phyloP scores from a whole-genome alignment of 1,139 yeast genomes.

The Suhomyces bokatorum region DNA sequence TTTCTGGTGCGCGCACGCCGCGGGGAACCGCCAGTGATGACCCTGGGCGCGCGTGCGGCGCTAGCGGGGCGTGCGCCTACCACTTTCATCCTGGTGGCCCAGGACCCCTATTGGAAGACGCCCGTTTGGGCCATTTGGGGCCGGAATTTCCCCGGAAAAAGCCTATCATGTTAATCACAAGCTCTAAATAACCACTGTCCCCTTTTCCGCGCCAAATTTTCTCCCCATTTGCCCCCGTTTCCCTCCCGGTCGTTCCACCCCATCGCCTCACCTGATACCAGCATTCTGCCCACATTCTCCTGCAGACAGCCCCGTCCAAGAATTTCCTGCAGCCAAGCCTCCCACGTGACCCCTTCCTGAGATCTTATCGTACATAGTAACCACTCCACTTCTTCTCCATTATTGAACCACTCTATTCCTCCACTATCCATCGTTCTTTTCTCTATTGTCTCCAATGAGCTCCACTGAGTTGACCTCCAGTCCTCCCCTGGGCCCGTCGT shows the following conservation, averaged over 20 bases:
- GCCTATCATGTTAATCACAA: neutral
- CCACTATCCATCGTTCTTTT: no score
- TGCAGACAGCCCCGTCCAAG: no score
- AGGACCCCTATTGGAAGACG: no score
- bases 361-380: no score
- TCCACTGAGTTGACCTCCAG: slow-evolving; percentile 4
- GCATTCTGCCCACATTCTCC: no score
- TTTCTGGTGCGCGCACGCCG: neutral
- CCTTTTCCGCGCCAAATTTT: no score
- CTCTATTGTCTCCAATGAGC: neutral
- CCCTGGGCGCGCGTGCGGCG: neutral
- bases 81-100: neutral
- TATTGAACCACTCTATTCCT: no score
- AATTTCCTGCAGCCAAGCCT: neutral
- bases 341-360: no score
- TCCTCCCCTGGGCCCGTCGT: slow-evolving; percentile 2
- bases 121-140: neutral
- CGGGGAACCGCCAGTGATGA: neutral
- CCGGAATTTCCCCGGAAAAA: neutral
- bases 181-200: neutral
- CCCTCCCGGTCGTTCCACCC: no score
- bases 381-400: no score
- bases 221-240: no score
- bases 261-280: no score
- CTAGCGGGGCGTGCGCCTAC: neutral